Evolutionary conservation across 805 yeast species (phyloP).

Genomic region (Saccharomycopsis javanensis): DNA sequence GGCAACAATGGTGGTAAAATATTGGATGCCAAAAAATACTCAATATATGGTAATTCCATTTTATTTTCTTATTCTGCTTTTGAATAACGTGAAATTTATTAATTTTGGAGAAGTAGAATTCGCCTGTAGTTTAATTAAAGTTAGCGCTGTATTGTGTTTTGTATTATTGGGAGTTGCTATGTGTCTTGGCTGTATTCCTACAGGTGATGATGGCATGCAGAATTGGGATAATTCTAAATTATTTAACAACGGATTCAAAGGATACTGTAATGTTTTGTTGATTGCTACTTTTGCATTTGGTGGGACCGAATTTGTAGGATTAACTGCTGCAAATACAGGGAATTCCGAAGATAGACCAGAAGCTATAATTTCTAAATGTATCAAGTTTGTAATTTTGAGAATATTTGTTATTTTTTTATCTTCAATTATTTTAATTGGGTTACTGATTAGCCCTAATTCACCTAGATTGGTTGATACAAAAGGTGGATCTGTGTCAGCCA

Average conservation of each 20-base stretch:
- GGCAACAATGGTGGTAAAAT: slow-evolving; percentile 43
- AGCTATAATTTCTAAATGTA: slow-evolving; percentile 52
- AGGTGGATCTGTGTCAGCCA: slow-evolving; percentile 41
- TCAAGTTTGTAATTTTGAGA: slow-evolving; percentile 59
- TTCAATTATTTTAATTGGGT: slow-evolving; percentile 44
- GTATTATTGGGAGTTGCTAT: slow-evolving; percentile 43
- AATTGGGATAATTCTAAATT: slow-evolving; percentile 58
- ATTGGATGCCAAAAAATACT: slow-evolving; percentile 36
- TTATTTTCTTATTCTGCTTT: slow-evolving; percentile 35
- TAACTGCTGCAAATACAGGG: slow-evolving; percentile 57
- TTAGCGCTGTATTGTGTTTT: slow-evolving; percentile 42
- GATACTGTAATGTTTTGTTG: slow-evolving; percentile 52
- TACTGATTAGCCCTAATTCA: slow-evolving; percentile 51
- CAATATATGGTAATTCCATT: slow-evolving; percentile 45
- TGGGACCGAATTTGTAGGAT: slow-evolving; percentile 57
- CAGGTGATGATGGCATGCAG: slow-evolving; percentile 30
- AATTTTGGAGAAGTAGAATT: slow-evolving; percentile 29
- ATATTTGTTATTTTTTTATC: slow-evolving; percentile 48
- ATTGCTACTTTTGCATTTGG: slow-evolving; percentile 57
- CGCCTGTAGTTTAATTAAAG: slow-evolving; percentile 38
- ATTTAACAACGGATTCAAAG: slow-evolving; percentile 48
- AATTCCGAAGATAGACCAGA: slow-evolving; percentile 37
- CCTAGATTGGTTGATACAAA: slow-evolving; percentile 37
- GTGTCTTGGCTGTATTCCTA: slow-evolving; percentile 42
- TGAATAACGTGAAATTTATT: slow-evolving; percentile 45